A percentile compares a stretch with the other conserved stretches of the same genome.
These are phyloP conservation scores for Ceraceosorus guamensis DNA, from an alignment of 1,284 basidiomycete genomes.

Conservation along the genomic window DNA sequence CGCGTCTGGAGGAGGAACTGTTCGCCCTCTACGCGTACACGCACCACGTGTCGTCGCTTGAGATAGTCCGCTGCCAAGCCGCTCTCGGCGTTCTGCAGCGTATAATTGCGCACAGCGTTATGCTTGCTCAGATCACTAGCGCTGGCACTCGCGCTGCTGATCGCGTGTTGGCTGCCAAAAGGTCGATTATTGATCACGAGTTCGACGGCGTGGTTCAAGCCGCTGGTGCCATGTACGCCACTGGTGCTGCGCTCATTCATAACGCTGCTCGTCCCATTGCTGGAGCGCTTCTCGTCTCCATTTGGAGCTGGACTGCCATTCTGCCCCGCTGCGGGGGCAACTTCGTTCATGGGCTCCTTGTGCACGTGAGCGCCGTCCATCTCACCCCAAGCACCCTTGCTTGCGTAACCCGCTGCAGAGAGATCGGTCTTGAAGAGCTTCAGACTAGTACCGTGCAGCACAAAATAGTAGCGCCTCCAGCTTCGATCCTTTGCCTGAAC, in stretches of 20 bases:
- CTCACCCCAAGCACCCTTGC: conserved; percentile 31
- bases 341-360: conserved; percentile 31
- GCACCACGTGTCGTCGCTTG: conserved; percentile 90
- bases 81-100: conserved; percentile 81
- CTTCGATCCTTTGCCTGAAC: conserved; percentile 80
- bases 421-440: conserved; percentile 66
- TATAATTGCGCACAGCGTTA: conserved; percentile 59
- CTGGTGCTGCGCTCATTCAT: too few relatives aligned
- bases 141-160: too few relatives aligned
- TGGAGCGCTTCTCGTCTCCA: too few relatives aligned
- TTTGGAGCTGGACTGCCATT: not conserved
- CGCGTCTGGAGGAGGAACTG: conserved; percentile 90
- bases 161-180: not conserved
- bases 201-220: too few relatives aligned
- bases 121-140: conserved; percentile 18
- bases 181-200: too few relatives aligned
- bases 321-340: conserved; percentile 17
- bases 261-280: not conserved
- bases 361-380: conserved; percentile 41
- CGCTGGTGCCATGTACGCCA: not conserved
- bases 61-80: conserved; percentile 90
- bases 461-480: conserved; percentile 81
- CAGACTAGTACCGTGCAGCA: conserved; percentile 84
- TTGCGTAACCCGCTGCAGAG: conserved; percentile 8
- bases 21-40: conserved; percentile 84